These are phyloP conservation scores for Leccinum variicolor DNA, from an alignment of 768 basidiomycete genomes.

Conservation along the genomic window DNA sequence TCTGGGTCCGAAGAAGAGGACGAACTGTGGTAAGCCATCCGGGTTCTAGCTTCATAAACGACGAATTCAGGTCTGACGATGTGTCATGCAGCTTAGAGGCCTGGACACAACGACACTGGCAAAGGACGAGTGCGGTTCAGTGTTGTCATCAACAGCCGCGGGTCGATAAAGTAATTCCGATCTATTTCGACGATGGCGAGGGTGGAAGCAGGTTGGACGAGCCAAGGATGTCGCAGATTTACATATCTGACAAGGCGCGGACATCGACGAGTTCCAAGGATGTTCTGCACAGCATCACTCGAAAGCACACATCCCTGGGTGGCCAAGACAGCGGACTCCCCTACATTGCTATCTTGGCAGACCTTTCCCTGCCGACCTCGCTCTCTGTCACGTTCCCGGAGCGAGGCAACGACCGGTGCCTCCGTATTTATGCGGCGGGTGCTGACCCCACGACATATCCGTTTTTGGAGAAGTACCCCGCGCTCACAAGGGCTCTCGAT, in stretches of 20 bases:
- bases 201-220: too few species aligned
- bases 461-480: conserved; percentile 3
- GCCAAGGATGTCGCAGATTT: conserved; percentile 9
- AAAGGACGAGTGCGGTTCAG: background rate
- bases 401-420: background rate
- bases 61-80: background rate
- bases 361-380: background rate
- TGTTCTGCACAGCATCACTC: background rate
- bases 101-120: background rate
- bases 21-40: background rate
- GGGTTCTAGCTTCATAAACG: background rate
- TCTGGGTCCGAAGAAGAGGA: background rate
- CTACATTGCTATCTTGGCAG: conserved; percentile 12
- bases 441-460: background rate
- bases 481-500: background rate
- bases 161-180: background rate
- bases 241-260: conserved; percentile 18
- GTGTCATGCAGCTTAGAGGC: background rate
- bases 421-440: conserved; percentile 5
- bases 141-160: background rate
- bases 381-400: conserved; percentile 4
- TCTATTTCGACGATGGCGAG: conserved; percentile 10
- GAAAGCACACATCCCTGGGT: background rate
- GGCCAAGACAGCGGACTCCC: background rate
- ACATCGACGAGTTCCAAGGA: background rate